Evolutionary conservation across 2,329 filamentous ascomycete species (phyloP).

Genomic region (Nemania diffusa): DNA sequence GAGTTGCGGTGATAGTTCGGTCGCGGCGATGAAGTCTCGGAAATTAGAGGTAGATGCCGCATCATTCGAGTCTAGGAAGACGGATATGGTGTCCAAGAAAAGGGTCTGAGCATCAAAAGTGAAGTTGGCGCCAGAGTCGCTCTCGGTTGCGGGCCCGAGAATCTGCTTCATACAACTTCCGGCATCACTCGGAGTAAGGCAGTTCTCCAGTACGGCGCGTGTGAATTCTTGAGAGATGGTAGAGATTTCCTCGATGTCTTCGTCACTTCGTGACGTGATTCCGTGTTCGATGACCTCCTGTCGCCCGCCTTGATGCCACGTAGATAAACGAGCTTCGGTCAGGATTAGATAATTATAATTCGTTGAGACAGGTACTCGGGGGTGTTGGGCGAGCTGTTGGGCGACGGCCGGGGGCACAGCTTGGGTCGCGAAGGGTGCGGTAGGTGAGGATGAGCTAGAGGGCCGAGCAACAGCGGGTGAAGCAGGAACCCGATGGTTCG

Average conservation of each 20-base stretch:
- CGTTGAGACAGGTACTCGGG: constrained; percentile 51
- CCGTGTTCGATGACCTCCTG: constrained; percentile 74
- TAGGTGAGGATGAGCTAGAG: constrained; percentile 53
- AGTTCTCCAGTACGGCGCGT: constrained; percentile 75
- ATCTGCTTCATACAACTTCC: constrained; percentile 80
- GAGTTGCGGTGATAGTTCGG: constrained; percentile 74
- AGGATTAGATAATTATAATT: constrained; percentile 79
- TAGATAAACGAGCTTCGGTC: constrained; percentile 72
- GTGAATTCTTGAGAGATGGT: constrained; percentile 87
- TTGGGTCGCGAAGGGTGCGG: constrained; percentile 42
- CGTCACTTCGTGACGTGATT: constrained; percentile 70
- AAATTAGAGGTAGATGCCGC: constrained; percentile 62
- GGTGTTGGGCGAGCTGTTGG: constrained; percentile 38
- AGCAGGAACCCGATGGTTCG: constrained; percentile 43
- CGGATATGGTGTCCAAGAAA: constrained; percentile 85
- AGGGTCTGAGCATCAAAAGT: constrained; percentile 72
- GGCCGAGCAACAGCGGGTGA: constrained; percentile 52
- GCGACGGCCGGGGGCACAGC: constrained; percentile 43
- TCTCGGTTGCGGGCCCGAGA: constrained; percentile 65
- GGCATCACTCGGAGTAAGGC: constrained; percentile 73
- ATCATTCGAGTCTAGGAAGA: constrained; percentile 78
- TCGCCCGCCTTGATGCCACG: constrained; percentile 76
- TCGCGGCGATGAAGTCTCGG: constrained; percentile 75
- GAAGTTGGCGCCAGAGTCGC: constrained; percentile 57
- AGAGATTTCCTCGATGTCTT: constrained; percentile 75